These are phyloP conservation scores for Barnettozyma wickerhamii DNA, from an alignment of 805 yeast species.

Conservation along the genomic window DNA sequence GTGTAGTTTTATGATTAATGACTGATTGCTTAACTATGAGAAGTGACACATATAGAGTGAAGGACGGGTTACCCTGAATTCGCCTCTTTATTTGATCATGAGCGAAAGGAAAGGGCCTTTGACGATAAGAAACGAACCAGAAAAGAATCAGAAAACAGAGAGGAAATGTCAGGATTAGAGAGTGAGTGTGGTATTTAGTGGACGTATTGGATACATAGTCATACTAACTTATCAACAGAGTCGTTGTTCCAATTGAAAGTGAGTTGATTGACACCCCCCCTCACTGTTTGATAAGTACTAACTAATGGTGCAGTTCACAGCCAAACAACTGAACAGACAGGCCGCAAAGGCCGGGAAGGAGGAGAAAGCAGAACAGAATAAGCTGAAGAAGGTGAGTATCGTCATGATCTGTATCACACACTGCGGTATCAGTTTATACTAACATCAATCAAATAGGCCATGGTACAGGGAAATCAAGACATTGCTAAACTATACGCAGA, in stretches of 20 bases:
- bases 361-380: constrained; percentile 79
- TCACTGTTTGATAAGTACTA: constrained; percentile 1
- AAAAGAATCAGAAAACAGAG: too few species aligned
- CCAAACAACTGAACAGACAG: constrained; percentile 87
- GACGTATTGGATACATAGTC: neutral
- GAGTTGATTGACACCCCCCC: constrained; percentile 10
- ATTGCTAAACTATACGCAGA: constrained; percentile 94
- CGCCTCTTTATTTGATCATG: too few species aligned
- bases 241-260: constrained; percentile 62
- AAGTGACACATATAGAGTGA: too few species aligned
- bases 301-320: constrained; percentile 61
- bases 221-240: constrained; percentile 30
- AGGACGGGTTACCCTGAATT: too few species aligned
- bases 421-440: too few species aligned
- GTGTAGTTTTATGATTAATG: too few species aligned
- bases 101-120: too few species aligned
- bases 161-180: constrained; percentile 35
- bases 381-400: constrained; percentile 63
- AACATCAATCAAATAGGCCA: constrained; percentile 40
- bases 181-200: constrained; percentile 10
- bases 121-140: neutral
- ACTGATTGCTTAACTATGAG: too few species aligned
- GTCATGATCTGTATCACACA: too few species aligned
- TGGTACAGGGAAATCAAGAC: constrained; percentile 81
- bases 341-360: constrained; percentile 90